Base-by-base conservation (phyloP, 2,329 filamentous ascomycete species). In the Trichoderma hamatum region DNA sequence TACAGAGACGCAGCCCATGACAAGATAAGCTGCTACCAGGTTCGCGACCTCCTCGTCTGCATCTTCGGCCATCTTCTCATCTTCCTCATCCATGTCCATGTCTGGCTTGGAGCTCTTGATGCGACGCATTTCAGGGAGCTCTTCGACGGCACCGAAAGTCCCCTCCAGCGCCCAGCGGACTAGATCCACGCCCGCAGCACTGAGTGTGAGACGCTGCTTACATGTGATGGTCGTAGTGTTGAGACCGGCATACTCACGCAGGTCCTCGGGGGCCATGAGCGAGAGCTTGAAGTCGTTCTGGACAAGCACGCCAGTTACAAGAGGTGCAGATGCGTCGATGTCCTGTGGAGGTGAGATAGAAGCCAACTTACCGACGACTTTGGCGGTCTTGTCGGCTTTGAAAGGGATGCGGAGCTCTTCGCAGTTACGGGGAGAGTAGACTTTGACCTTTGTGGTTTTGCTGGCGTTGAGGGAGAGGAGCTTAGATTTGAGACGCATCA, bases 211-310 rank as follows among this genome's bases (percentile, higher is more conserved):
- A 70, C 93, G 91, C 79, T 99, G 95, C 74, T 93, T 94, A 84
- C 96, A 99, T 19, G 90, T 89, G 69, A 99, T 95, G 1, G 92
- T 97, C 0, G 96, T 98, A 0, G 96, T 98, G 3, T 94, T 97
- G 34, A 99, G 83, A n/a, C 96, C 96, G 0, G 96, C 96, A 78
- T 97, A 99, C 80, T 99, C 96, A 70, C 94, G 90, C 39, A 99
- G 84, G 77, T 99, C 96, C 74, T 98, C 96, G 0, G 96, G 94
- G 0, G 94, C 94, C 95, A 99, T 98, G 39, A 99, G 85, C 0
- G 92, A 96, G 77, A 99, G 88, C 79, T 98, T 97, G 80, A 99
- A 98, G 78, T 97, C 96, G 78, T 97, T 98, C 74, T 98, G 95
- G 9, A 99, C 94, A 19, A 99, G 85, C 0, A 99, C 96, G 32